Base-by-base conservation (phyloP, 2,329 filamentous ascomycete genomes). In the Pyrenophora teres region DNA sequence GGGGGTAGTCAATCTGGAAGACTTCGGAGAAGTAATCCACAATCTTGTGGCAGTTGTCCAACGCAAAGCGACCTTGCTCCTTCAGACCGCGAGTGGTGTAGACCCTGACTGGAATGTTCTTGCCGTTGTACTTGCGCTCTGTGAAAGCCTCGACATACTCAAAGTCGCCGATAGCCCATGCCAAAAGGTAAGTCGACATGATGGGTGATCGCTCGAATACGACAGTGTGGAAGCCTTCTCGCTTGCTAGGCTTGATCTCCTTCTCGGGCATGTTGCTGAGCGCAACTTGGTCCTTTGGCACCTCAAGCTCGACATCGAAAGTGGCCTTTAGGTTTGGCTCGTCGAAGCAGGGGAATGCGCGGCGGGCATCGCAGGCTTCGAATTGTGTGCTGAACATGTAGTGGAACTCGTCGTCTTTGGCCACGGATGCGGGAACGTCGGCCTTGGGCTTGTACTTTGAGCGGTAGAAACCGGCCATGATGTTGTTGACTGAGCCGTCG, bases 11-110 rank as follows among this genome's bases (percentile, higher is more conserved):
- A 70, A 87, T 91, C 62, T 90, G 90, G 65, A 97, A 99, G 64
- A 94, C 87, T 64, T 97, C 90, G 0, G 93, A 97, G 77, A 96
- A 99, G 77, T 92, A 95, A 76, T 99, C 94, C 46, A 99, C 90
- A 61, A 94, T 89, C 77, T 93, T 89, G 69, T 92, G 90, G 21
- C 93, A 92, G 73, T 96, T 93, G 70, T 96, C 85, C 54, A 99
- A 78, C 33, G 94, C 94, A 78, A 90, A 96, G 21, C 84, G 86
- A 46, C 92, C 94, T 77, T 97, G 92, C 60, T 95, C 87, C 76
- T 95, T 92, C 56, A 99, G 81, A n/a, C 94, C 94, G 57, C 87
- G 87, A 8, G 93, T 97, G 1, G 93, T 97, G 76, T 97, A 99
- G 30, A 99, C 92, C 58, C 94, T 87, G 46, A 97, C 93, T 15